Evolutionary conservation across 1,284 basidiomycete species (phyloP).

Genomic region (Trichosporon faecale): DNA sequence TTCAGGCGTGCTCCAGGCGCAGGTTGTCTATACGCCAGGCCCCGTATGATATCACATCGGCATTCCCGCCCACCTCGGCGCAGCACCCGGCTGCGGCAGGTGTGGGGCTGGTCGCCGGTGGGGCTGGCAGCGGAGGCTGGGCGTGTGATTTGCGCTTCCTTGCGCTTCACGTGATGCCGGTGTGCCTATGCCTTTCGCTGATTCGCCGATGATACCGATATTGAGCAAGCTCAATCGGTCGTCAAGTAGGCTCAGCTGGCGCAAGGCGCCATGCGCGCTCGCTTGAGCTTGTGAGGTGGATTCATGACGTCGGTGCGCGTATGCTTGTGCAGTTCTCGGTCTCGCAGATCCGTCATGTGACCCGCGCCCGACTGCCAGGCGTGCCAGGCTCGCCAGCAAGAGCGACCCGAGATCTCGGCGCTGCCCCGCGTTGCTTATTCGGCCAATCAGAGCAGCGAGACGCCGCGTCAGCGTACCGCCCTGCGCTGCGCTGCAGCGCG

Average conservation of each 20-base stretch:
- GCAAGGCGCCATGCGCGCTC: no score
- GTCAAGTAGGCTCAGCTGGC: no score
- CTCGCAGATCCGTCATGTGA: background rate
- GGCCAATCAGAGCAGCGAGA: background rate
- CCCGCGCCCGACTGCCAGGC: no score
- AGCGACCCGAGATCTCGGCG: background rate
- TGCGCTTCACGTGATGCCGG: no score
- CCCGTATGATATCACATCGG: no score
- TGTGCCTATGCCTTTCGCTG: background rate
- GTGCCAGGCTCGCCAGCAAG: no score
- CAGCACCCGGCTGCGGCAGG: background rate
- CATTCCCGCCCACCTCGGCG: no score
- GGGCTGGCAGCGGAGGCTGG: background rate
- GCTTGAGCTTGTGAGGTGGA: background rate
- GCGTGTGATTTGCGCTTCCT: no score
- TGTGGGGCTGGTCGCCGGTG: background rate
- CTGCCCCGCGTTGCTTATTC: background rate
- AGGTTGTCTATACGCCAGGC: no score
- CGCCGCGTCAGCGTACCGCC: background rate
- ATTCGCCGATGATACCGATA: background rate
- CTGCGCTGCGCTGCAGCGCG: no score
- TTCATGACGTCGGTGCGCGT: background rate
- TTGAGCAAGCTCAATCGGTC: background rate
- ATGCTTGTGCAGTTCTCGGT: background rate
- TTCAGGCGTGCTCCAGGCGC: no score